A percentile compares a stretch with the other conserved stretches of the same genome.
Conservation (phyloP, 257 asterid species). For the Fraxinus americana region DNA sequence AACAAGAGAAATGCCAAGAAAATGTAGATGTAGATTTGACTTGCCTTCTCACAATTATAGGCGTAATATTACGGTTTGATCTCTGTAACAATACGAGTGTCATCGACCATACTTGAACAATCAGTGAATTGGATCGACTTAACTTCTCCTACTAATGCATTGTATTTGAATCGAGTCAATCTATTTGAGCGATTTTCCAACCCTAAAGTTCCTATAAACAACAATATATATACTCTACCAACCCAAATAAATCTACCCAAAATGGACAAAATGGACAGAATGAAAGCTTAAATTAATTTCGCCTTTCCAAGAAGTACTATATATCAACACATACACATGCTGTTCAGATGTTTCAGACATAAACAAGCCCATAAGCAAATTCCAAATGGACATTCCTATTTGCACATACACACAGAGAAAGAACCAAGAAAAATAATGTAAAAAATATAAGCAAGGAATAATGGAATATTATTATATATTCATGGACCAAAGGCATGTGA, state of each 20-base stretch:
- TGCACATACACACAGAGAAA: constrained; percentile 12
- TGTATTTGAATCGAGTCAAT: too few species aligned
- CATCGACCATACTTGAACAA: too few species aligned
- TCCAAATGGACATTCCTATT: constrained; percentile 28
- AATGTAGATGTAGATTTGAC: too few species aligned
- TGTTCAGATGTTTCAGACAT: background rate
- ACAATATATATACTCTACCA: too few species aligned
- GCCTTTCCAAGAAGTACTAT: background rate
- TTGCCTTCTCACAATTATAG: too few species aligned
- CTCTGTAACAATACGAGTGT: too few species aligned
- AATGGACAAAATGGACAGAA: background rate
- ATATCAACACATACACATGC: background rate
- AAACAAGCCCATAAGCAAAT: background rate
- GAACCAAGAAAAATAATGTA: constrained; percentile 2
- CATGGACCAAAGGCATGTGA: constrained; percentile 23
- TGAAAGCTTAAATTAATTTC: background rate
- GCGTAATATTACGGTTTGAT: too few species aligned
- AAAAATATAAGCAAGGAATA: background rate
- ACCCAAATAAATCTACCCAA: background rate
- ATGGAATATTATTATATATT: background rate
- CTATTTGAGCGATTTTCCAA: too few species aligned
- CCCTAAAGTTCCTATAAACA: too few species aligned
- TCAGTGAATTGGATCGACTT: too few species aligned
- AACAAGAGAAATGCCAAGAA: too few species aligned
- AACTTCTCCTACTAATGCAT: too few species aligned